Base-by-base conservation (phyloP, 2,329 filamentous ascomycete genomes). In the Eutypa lata region DNA sequence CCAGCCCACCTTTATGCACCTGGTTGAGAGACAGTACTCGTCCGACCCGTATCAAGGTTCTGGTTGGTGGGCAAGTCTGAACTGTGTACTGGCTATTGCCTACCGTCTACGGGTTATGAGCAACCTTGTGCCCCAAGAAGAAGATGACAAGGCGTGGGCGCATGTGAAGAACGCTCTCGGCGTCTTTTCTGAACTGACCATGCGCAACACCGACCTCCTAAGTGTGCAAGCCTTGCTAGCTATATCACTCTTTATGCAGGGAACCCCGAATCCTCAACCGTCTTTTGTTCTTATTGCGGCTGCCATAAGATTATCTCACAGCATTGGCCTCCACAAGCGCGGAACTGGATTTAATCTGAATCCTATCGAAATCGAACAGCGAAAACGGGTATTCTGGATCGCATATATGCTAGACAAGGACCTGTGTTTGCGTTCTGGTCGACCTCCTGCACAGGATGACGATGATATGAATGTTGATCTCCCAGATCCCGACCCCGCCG, bases 61-160 rank as follows among this genome's bases (percentile, higher is more conserved):
- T 6, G 94, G 94, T 3, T 99, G 94, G 94, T 99, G 94, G 93
- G 94, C 94, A 5, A 96, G 91, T 71, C 79, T 99, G 63, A 99
- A 99, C 63, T 88, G 96, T 54, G 91, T 89, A 1, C 75, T 99
- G 52, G 94, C 93, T n/a, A 95, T 97, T 61, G 89, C 93, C 5
- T 91, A 97, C 67, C 84, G 94, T 40, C 77, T 99, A 64, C 87
- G 94, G 11, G 91, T 97, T 21, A 96, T 97, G 91, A 96, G 90
- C 75, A 94, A 96, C 64, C 76, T 96, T 8, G 90, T 96, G 0
- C 88, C 91, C 1, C 84, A 89, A 57, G 91, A 96, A 57, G 93
- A 97, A 67, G 94, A 97, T 61, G 86, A 92, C 50, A 95, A 95
- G 68, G 92, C 92, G 0, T 97, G 94, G 92, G 88, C 87, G 2